Conservation (phyloP, 257 asterid genomes). For the Salvia rosmarinus region DNA sequence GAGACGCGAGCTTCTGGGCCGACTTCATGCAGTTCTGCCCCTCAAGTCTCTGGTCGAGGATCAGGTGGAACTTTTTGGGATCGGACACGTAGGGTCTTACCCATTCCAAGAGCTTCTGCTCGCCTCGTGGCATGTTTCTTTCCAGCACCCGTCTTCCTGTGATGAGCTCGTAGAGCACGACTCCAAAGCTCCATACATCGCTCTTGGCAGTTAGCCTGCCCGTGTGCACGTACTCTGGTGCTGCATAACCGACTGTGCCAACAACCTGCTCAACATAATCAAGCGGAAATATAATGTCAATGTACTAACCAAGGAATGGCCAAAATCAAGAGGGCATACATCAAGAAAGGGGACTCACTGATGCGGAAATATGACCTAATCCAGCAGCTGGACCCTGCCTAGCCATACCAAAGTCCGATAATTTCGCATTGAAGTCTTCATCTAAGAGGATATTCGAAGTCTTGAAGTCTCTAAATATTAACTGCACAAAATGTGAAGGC, state of each 20-base stretch:
- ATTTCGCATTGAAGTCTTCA: conserved; percentile 79
- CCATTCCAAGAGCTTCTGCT: conserved; percentile 93
- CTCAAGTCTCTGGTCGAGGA: conserved; percentile 67
- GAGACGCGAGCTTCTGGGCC: conserved; percentile 74
- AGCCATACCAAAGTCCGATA: conserved; percentile 95
- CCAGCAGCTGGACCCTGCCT: conserved; percentile 92
- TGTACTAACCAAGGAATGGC: background rate
- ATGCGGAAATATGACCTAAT: conserved; percentile 71
- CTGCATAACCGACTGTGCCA: conserved; percentile 94
- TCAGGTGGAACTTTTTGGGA: conserved; percentile 71
- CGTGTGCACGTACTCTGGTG: conserved; percentile 83
- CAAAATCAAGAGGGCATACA: no score
- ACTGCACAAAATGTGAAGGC: conserved; percentile 46
- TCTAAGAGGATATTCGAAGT: conserved; percentile 89
- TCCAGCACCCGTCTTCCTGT: conserved; percentile 93
- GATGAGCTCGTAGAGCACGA: conserved; percentile 83
- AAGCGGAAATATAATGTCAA: background rate
- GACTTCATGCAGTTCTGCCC: conserved; percentile 70
- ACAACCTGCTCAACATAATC: conserved; percentile 54
- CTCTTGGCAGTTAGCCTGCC: conserved; percentile 91
- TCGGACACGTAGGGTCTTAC: conserved; percentile 82
- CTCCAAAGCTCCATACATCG: conserved; percentile 96
- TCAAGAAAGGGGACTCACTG: conserved; percentile 59
- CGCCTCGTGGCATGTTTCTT: conserved; percentile 80
- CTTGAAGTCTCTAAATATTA: conserved; percentile 91